Evolutionary conservation across 208 protist species (phyloP).

Genomic region (Leptomonas pyrrhocoris): DNA sequence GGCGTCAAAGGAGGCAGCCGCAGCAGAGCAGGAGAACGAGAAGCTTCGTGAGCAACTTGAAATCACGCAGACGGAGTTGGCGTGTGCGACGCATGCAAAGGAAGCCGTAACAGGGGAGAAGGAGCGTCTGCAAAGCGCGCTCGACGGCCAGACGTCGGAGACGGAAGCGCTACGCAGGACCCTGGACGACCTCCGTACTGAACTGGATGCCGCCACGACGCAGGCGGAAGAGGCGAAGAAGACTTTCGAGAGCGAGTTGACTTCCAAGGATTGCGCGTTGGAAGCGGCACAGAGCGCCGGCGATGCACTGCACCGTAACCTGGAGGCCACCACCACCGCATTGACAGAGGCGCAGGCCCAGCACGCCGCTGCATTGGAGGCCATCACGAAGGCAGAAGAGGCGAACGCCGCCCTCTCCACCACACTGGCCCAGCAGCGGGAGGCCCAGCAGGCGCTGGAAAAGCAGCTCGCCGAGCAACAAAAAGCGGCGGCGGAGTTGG

Average conservation of each 20-base stretch:
- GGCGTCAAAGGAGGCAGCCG: background rate
- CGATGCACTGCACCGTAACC: background rate
- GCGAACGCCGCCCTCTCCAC: background rate
- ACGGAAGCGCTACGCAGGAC: background rate
- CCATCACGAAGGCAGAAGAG: background rate
- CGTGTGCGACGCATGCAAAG: background rate
- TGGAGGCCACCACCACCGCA: background rate
- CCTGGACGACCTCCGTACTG: background rate
- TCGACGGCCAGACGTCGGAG: background rate
- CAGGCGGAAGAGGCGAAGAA: background rate
- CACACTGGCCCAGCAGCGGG: background rate
- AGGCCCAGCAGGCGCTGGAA: background rate
- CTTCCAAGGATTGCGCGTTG: background rate
- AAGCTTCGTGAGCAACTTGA: background rate
- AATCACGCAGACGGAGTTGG: background rate
- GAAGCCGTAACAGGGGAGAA: background rate
- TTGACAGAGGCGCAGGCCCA: background rate
- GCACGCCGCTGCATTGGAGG: background rate
- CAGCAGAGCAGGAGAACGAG: background rate
- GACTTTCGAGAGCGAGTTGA: background rate
- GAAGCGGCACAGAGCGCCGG: background rate
- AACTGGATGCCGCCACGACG: background rate
- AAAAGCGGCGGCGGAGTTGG: background rate
- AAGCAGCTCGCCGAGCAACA: background rate
- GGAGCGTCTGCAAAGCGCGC: background rate